Base-by-base conservation (phyloP, 176 grass and related monocot genomes). In the Saccharum spontaneum region DNA sequence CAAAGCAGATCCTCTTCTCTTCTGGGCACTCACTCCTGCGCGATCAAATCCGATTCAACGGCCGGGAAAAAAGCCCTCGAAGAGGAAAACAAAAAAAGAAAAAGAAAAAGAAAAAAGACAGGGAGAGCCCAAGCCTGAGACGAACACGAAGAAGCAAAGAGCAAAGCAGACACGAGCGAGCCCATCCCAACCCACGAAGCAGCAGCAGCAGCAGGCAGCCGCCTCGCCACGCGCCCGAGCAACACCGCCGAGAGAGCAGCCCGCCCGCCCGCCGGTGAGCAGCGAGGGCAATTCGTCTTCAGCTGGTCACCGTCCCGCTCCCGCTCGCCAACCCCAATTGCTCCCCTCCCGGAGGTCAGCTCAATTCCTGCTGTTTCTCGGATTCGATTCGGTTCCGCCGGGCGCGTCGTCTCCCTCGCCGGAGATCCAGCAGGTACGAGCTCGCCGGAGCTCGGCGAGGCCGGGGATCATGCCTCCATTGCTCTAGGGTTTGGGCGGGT, bases 21-120 rank as follows among this genome's bases (percentile, higher is more conserved):
- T 61, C 55, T 75, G 79, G 55, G 71, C 66, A 50, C 57, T 48
- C 66, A 50, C 57, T 48, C 72, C n/a, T 83, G 73, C 33, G 79
- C 28, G 84, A 90, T 93, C 72, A 88, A 93, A 91, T 91, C 89
- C 86, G 65, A 91, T 94, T 91, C 88, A 88, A 94, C 85, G 86
- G 89, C 79, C 76, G 69, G 14, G 76, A 18, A 75, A 85, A 67
- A 80, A 49, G 62, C 8, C 54, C 71, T 49, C 52, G 1, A 48
- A 71, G 14, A 49, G 61, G 38, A 39, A 45, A 18, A 8, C 9
- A 10, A n/a, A 48, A 23, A 36, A 16, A 23, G 24, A 48, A 23
- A 78, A 22, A 20, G 34, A 22, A 40, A 48, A 79, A 48, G 33
- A 6, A 26, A 18, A 14, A 49, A 55, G 1, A 23, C 0, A 40